These are phyloP conservation scores for Croton laevigatus DNA, from an alignment of 441 rosid species.

Conservation along the genomic window DNA sequence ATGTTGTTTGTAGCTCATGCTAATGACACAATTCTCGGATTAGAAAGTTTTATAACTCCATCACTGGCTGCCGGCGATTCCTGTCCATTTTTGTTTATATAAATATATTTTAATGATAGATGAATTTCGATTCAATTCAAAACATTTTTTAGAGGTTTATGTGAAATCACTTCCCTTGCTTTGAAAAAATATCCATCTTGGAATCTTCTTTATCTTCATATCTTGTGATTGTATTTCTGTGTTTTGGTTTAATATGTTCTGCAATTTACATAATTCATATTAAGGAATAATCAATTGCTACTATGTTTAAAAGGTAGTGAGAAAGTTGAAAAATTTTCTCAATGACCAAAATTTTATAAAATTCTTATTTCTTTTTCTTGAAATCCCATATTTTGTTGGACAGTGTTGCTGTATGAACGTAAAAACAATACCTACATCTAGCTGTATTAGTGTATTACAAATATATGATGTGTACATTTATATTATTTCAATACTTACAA, in stretches of 20 bases:
- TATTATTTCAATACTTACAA: slow-evolving; percentile 28
- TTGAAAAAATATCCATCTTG: not conserved
- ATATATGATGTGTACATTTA: slow-evolving; percentile 17
- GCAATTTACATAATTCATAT: not conserved
- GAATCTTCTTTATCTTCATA: not conserved
- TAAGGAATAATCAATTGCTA: not conserved
- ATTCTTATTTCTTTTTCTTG: not conserved
- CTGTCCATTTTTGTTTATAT: not conserved
- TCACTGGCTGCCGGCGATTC: not conserved
- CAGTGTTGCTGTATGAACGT: slow-evolving; percentile 8
- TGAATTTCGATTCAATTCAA: not conserved
- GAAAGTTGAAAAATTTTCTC: slow-evolving; percentile 1
- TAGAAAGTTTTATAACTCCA: not conserved
- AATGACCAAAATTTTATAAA: slow-evolving; percentile 3
- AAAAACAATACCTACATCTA: slow-evolving; percentile 24
- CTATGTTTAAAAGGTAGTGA: not conserved
- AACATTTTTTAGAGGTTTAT: not conserved
- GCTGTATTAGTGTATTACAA: slow-evolving; percentile 28
- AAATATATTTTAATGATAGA: not conserved
- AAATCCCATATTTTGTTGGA: slow-evolving; percentile 9
- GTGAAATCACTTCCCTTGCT: not conserved
- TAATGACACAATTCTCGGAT: not conserved
- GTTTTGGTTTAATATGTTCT: not conserved
- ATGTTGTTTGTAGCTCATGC: not conserved
- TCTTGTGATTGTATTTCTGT: not conserved